These are phyloP conservation scores for Leishmania amazonensis DNA, from an alignment of 208 protist species.

Conservation along the genomic window DNA sequence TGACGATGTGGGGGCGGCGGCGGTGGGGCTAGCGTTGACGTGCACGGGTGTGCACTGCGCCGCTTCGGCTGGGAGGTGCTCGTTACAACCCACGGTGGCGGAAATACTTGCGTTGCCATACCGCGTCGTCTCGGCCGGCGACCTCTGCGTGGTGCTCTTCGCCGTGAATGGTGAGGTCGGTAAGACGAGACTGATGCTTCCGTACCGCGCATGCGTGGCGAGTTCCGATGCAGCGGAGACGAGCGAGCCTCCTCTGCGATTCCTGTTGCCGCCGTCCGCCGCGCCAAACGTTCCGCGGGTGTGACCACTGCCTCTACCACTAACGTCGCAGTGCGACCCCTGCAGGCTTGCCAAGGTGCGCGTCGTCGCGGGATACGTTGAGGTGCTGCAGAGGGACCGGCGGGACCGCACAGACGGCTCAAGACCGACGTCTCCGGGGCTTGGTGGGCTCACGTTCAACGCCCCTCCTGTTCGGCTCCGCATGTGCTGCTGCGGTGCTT, in stretches of 20 bases:
- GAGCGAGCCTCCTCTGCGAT: neutral
- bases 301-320: neutral
- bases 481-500: neutral
- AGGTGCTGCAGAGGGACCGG: neutral
- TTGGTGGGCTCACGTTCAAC: constrained; percentile 15
- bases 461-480: neutral
- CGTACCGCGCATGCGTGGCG: neutral
- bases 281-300: neutral
- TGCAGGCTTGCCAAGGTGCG: neutral
- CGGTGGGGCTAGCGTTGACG: constrained; percentile 6
- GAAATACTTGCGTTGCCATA: constrained; percentile 15
- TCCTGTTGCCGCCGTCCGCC: too few relatives aligned
- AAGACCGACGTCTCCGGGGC: constrained; percentile 24
- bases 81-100: constrained; percentile 2
- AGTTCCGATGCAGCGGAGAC: neutral
- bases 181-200: neutral
- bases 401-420: neutral
- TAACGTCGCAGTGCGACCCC: neutral
- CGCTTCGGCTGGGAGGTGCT: neutral
- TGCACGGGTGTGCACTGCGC: constrained; percentile 19
- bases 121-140: neutral
- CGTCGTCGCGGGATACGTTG: neutral
- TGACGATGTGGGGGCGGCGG: neutral
- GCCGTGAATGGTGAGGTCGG: neutral
- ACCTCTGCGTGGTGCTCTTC: constrained; percentile 7